phyloP scores from a whole-genome alignment of 352 stramenopile genomes.

The Phytopythium litorale region DNA sequence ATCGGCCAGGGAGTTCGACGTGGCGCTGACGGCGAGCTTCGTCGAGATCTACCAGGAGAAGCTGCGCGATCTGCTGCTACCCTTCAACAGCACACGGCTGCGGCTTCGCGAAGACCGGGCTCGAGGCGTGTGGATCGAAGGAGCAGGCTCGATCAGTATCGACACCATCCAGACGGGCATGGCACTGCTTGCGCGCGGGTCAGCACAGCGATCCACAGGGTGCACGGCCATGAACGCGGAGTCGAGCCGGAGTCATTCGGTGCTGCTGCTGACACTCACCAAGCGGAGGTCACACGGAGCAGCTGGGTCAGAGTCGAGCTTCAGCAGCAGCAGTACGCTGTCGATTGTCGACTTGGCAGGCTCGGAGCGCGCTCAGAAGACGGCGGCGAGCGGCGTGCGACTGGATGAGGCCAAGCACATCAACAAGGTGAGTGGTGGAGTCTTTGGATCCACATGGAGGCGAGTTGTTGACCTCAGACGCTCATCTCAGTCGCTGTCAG shows the following conservation, averaged over 20 bases:
- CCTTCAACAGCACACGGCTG: conserved; percentile 22
- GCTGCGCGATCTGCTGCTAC: conserved; percentile 51
- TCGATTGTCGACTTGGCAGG: conserved; percentile 71
- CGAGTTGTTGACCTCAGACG: not conserved
- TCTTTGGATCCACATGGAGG: not conserved
- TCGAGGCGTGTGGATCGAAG: conserved; percentile 39
- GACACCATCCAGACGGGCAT: conserved; percentile 22
- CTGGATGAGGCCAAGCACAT: conserved; percentile 78
- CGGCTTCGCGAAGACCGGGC: conserved; percentile 43
- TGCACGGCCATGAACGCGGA: conserved; percentile 52
- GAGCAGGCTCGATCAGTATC: conserved; percentile 43
- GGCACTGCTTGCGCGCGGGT: conserved; percentile 31
- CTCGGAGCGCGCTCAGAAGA: conserved; percentile 63
- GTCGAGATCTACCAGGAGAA: conserved; percentile 75
- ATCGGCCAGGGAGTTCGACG: conserved; percentile 15
- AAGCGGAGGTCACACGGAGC: conserved; percentile 14
- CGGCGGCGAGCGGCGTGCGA: conserved; percentile 31
- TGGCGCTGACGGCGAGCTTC: conserved; percentile 45
- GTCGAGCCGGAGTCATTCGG: conserved; percentile 67
- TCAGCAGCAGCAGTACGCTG: conserved; percentile 21
- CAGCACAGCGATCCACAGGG: conserved; percentile 32
- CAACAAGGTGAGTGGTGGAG: conserved; percentile 33
- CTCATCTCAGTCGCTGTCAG: conserved; percentile 49
- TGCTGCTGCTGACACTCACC: conserved; percentile 55
- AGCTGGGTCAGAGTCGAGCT: not conserved